Conservation (phyloP, 805 yeast genomes). For the Kodamaea laetipori region DNA sequence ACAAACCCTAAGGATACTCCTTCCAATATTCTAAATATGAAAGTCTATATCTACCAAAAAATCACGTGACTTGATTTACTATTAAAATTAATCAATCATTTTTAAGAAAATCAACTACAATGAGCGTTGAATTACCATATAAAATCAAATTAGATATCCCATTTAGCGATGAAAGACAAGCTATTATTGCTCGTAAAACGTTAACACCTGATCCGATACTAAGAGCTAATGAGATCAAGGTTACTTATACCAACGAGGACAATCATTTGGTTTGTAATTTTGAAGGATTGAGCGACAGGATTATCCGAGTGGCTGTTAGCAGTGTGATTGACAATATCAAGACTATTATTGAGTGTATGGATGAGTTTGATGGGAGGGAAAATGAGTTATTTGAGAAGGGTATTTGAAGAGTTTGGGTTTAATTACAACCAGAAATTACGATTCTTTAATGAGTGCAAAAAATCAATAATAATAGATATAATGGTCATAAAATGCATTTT, state of each 20-base stretch:
- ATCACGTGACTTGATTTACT: background rate
- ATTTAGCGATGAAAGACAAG: constrained; percentile 58
- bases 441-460: no score
- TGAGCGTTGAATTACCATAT: constrained; percentile 12
- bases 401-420: no score
- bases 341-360: constrained; percentile 78
- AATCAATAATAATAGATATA: no score
- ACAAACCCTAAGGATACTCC: no score
- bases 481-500: no score
- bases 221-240: constrained; percentile 63
- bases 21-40: no score
- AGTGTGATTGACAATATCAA: constrained; percentile 75
- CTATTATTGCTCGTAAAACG: constrained; percentile 61
- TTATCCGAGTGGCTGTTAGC: constrained; percentile 81
- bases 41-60: no score
- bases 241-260: constrained; percentile 42
- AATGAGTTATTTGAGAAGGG: constrained; percentile 23
- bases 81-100: background rate
- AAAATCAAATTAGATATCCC: constrained; percentile 55
- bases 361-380: constrained; percentile 56
- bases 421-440: no score
- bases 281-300: constrained; percentile 67
- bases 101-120: background rate
- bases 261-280: constrained; percentile 49
- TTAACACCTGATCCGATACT: constrained; percentile 81